Percentiles rank a stretch among this genome's conserved stretches.
These are phyloP conservation scores for Friedmanniomyces endolithicus DNA, from an alignment of 495 filamentous ascomycete genomes.

Conservation along the genomic window DNA sequence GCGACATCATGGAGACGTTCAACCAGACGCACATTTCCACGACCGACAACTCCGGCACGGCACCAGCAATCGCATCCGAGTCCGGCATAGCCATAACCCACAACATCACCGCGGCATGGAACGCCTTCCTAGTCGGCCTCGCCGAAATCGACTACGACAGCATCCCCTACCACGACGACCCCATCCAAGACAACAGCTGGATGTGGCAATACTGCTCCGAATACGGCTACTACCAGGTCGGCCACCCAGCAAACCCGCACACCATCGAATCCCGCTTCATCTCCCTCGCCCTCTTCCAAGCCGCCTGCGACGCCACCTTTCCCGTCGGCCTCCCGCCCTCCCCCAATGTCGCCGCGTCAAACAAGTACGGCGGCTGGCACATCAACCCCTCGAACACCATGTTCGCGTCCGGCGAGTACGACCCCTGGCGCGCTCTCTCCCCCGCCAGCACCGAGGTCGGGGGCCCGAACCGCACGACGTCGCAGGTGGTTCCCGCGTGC, in stretches of 20 bases:
- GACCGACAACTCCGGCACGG: constrained; percentile 16
- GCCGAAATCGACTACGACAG: constrained; percentile 14
- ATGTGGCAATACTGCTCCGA: constrained; percentile 51
- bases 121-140: constrained; percentile 12
- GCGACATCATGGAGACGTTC: constrained; percentile 35
- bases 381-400: constrained; percentile 41
- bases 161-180: constrained; percentile 10
- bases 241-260: constrained; percentile 37
- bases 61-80: constrained; percentile 17
- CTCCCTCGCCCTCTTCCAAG: constrained; percentile 38
- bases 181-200: constrained; percentile 36
- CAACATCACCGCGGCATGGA: constrained; percentile 13
- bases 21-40: constrained; percentile 16
- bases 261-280: constrained; percentile 40
- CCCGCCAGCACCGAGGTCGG: constrained; percentile 18
- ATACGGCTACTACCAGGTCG: constrained; percentile 44
- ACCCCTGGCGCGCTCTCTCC: constrained; percentile 46
- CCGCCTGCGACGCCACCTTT: constrained; percentile 30
- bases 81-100: constrained; percentile 12
- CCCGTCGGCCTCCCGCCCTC: constrained; percentile 32
- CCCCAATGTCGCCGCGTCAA: constrained; percentile 7
- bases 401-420: constrained; percentile 44
- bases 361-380: constrained; percentile 36
- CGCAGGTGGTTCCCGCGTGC: constrained; percentile 5
- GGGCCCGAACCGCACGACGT: constrained; percentile 3